Conservation (phyloP, 495 filamentous ascomycete genomes). For the Lichina pygmaea region DNA sequence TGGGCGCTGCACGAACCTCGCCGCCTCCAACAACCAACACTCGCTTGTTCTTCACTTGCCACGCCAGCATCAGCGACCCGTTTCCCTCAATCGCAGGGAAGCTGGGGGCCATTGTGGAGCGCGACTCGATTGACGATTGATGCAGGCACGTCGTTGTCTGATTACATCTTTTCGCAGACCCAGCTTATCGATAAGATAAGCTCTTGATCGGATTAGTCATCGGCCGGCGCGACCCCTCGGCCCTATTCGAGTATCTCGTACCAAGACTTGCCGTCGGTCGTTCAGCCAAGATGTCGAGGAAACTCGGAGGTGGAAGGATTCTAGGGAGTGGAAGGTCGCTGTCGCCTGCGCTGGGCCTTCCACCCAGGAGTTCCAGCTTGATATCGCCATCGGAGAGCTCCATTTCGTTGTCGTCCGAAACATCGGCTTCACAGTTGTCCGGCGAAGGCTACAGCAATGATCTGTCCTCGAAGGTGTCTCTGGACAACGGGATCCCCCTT, state of each 20-base stretch:
- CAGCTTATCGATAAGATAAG: too few relatives aligned
- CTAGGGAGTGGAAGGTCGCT: constrained; percentile 58
- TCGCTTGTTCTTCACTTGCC: constrained; percentile 65
- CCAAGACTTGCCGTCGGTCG: too few relatives aligned
- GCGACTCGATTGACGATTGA: constrained; percentile 3
- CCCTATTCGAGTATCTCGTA: too few relatives aligned
- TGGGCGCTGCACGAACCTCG: constrained; percentile 30
- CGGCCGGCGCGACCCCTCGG: too few relatives aligned
- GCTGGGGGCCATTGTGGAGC: constrained; percentile 21
- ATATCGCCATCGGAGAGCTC: constrained; percentile 22
- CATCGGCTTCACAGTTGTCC: constrained; percentile 7
- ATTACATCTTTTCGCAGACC: too few relatives aligned
- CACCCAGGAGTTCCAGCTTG: constrained; percentile 11
- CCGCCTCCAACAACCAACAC: constrained; percentile 81
- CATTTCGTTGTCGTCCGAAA: constrained; percentile 12
- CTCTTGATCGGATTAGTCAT: too few relatives aligned
- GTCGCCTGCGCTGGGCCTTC: constrained; percentile 29
- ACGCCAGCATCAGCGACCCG: constrained; percentile 79
- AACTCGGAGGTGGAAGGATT: constrained; percentile 70
- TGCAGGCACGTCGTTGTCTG: background rate
- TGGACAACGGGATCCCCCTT: constrained; percentile 16
- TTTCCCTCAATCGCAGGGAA: constrained; percentile 69
- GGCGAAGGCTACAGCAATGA: constrained; percentile 3
- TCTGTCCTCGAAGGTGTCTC: constrained; percentile 9
- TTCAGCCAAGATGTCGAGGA: constrained; percentile 42